These are phyloP conservation scores for Melaleuca alternifolia DNA, from an alignment of 345 rosid species.

Conservation along the genomic window DNA sequence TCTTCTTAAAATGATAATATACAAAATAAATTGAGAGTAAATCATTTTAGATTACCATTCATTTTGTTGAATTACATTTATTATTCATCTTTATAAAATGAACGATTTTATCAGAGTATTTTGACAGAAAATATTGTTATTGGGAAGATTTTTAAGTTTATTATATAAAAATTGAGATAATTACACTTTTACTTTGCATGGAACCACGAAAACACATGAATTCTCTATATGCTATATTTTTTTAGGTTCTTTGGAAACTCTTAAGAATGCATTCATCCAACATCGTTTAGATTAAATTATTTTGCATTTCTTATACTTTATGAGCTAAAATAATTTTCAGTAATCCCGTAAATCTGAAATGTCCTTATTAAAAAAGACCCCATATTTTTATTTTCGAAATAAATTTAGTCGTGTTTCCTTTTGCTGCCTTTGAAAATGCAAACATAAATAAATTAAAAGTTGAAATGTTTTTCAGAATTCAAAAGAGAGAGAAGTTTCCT, in stretches of 20 bases:
- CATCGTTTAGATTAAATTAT: no score
- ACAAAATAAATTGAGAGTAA: no score
- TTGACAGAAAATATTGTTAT: not conserved
- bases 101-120: not conserved
- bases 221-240: not conserved
- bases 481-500: not conserved
- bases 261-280: no score
- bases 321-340: no score
- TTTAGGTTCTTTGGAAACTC: no score
- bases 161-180: not conserved
- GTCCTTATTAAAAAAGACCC: no score
- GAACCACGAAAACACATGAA: not conserved
- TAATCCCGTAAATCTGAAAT: no score
- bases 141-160: not conserved
- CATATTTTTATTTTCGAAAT: not conserved
- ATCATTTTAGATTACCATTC: no score
- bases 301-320: no score
- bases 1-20: no score
- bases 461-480: not conserved
- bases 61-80: not conserved
- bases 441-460: not conserved
- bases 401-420: no score
- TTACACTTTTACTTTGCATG: not conserved
- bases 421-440: no score
- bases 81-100: rapidly evolving